Base-by-base conservation (phyloP, 306 rosid species). In the Sophora flavescens region DNA sequence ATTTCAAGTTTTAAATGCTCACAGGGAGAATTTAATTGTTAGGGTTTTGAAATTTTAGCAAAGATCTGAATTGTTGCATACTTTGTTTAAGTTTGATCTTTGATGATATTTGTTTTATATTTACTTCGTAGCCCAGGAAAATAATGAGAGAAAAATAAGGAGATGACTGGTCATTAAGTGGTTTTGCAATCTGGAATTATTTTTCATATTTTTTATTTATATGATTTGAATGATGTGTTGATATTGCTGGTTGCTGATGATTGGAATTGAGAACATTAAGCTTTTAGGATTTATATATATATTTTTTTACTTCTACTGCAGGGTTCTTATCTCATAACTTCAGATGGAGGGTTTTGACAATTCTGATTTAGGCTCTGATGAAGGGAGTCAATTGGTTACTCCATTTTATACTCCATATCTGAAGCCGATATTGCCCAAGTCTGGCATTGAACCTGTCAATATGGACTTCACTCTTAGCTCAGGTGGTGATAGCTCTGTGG, bases 361-460 rank as follows among this genome's bases (percentile, higher is more conserved):
- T 82, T 76, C 82, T 28, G 84, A 86, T 75, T 79, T 69, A 44
- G 73, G 71, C 45, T 51, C 6, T 84, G 87, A 81, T 10, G 80
- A 71, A 48, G 79, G 77, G 39, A 79, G 74, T 18, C 68, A 35
- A 1, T 32, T 58, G 79, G 32, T 13, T 54, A 89, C 89, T 80
- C 94, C 92, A 11, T 83, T 87, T 73, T 82, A 76, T 47, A 89
- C 91, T 74, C 94, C 92, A 3, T 77, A 84, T 58, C 82, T 59
- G 47, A 89, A 88, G 81, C 77, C 60, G 42, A 54, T 63, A 16
- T 53, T 66, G 72, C 83, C n/a, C 2, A 79, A 78, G 63, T 75
- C 85, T 28, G 81, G 68, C 63, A 61, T 51, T 84, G 79, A 84
- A 66, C 58, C 74, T 56, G 80, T 81, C 72, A 78, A 54, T 9